Conservation (phyloP, 1,284 basidiomycete species). For the Gomphus bonarii region DNA sequence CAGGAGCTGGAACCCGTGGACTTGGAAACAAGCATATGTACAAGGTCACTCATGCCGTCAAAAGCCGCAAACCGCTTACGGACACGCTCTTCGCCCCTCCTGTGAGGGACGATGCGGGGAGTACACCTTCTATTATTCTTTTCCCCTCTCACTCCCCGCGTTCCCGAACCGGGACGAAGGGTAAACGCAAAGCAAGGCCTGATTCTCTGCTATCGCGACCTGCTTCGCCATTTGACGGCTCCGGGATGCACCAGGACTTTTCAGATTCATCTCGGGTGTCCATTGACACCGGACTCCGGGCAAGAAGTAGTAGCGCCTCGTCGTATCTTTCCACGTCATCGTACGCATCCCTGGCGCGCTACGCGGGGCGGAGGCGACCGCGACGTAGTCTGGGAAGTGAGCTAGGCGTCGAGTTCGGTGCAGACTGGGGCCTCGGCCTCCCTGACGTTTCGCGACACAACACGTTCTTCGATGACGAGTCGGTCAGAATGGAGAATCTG, state of each 20-base stretch:
- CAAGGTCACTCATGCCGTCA: neutral
- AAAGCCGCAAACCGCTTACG: constrained; percentile 6
- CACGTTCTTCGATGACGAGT: constrained; percentile 13
- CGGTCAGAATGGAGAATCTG: neutral
- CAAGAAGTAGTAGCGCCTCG: neutral
- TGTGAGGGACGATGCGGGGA: neutral
- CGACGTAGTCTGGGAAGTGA: constrained; percentile 47
- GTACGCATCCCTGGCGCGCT: constrained; percentile 12
- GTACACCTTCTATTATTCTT: neutral
- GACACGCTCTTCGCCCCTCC: neutral
- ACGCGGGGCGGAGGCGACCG: neutral
- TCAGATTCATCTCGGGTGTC: neutral
- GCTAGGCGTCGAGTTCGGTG: constrained; percentile 33
- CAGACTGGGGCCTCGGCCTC: constrained; percentile 30
- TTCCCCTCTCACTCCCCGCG: neutral
- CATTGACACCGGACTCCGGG: neutral
- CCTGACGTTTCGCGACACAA: constrained; percentile 20
- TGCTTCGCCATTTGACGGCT: neutral
- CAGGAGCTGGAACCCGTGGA: neutral
- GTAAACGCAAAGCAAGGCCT: neutral
- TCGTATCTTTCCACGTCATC: constrained; percentile 12
- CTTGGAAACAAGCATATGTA: constrained; percentile 8
- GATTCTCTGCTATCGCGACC: neutral
- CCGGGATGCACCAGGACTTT: neutral
- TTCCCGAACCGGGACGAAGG: neutral